Percentiles rank a stretch among this genome's conserved stretches.
Evolutionary conservation across 2,329 filamentous ascomycete genomes (phyloP).

Genomic region (Fusarium udum): DNA sequence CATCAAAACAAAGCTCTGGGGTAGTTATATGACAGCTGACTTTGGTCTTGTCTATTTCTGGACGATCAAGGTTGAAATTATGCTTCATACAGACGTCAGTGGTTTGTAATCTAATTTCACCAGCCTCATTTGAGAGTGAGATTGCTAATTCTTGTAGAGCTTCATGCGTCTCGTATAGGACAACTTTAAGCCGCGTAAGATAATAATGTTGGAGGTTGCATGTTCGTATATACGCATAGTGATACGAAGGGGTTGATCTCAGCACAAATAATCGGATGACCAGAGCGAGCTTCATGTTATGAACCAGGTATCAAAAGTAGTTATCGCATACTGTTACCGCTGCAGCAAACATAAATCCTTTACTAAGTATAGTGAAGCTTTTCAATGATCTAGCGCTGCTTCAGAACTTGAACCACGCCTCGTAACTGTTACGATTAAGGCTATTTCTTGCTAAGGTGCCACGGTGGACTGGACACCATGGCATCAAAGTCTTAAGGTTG

Average conservation of each 20-base stretch:
- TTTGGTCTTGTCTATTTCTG: accelerated
- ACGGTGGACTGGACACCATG: neutral
- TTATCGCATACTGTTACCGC: neutral
- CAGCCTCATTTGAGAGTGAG: neutral
- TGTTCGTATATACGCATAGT: too few species aligned
- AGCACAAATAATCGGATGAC: neutral
- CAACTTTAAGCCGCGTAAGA: accelerated
- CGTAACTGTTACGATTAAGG: neutral
- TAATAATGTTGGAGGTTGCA: accelerated
- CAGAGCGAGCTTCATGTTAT: neutral
- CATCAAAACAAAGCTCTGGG: too few species aligned
- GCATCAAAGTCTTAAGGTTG: neutral
- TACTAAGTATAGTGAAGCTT: accelerated
- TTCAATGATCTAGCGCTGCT: too few species aligned
- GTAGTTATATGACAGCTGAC: neutral
- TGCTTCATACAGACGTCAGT: neutral
- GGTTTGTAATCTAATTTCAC: too few species aligned
- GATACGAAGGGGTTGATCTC: neutral
- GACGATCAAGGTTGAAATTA: too few species aligned
- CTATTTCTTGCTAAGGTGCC: neutral
- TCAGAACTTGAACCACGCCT: neutral
- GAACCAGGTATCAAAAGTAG: too few species aligned
- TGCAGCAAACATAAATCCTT: neutral
- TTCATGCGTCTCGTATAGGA: accelerated
- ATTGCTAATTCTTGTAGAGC: too few species aligned